Base-by-base conservation (phyloP, 1,139 yeast species). In the Suhomyces coccinellae region DNA sequence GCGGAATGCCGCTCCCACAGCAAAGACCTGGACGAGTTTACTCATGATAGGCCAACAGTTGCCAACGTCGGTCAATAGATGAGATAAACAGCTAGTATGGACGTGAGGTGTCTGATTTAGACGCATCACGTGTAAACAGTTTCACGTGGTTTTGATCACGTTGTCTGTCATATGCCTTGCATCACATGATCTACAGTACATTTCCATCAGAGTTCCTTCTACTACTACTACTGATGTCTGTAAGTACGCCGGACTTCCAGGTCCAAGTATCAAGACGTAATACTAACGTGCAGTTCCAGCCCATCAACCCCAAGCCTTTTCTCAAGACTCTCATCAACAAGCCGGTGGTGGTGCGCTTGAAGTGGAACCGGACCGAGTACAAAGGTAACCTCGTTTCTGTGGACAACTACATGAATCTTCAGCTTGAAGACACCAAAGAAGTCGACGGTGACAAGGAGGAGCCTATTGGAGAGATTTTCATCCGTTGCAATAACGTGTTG, bases 331-430 rank as follows among this genome's bases (percentile, higher is more conserved):
- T 93, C 38, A 74, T 86, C 16, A 84, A 85, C 47, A 77, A 83
- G 50, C 72, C 71, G 17, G 90, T 93, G 13, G 68, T 85, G n/a
- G 95, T 93, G n/a, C 80, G 93, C 45, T 77, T 93, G 51, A 93
- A 93, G 65, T 95, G 97, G 87, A 93, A 90, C 60, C 81, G 80
- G 52, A 87, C 96, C n/a, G 96, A 90, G 62, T 93, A 93, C 66
- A 77, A 72, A 49, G 99, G 99, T 1, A 77, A 65, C n/a, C 75
- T 93, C 40, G 68, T 83, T 13, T 83, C 96, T 1, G 86, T 89
- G 26, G 99, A 93, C 62, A 88, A 89, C 56, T 95, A 93, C 67
- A 93, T 95, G 93, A 95, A 93, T 59, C 56, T 93, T 33, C 91
- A 89, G 60, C 70, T 93, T 34, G 83, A 79, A 34, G 79, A 83